These are phyloP conservation scores for Kodamaea leandrae DNA, from an alignment of 805 yeast species.

Conservation along the genomic window DNA sequence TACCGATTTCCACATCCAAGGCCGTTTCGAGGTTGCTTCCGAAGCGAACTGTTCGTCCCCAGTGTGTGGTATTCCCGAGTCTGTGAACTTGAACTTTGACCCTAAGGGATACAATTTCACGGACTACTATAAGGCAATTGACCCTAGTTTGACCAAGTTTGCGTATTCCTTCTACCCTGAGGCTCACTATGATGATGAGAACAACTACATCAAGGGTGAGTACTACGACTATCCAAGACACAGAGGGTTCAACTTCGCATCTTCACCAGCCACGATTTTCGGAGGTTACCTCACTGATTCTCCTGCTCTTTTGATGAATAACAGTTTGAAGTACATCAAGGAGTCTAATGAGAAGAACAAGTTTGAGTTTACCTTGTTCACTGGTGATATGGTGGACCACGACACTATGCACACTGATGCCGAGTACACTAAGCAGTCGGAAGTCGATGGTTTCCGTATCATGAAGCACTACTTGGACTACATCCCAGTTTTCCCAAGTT, in stretches of 20 bases:
- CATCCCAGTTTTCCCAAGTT: slow-evolving; percentile 57
- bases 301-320: slow-evolving; percentile 60
- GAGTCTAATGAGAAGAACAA: slow-evolving; percentile 33
- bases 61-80: slow-evolving; percentile 62
- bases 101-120: slow-evolving; percentile 30
- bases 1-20: slow-evolving; percentile 63
- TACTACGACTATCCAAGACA: slow-evolving; percentile 30
- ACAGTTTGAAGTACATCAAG: slow-evolving; percentile 47
- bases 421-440: slow-evolving; percentile 68
- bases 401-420: slow-evolving; percentile 50
- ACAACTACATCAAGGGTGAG: slow-evolving; percentile 29
- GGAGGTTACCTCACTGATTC: slow-evolving; percentile 67
- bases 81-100: slow-evolving; percentile 31
- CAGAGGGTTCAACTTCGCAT: slow-evolving; percentile 32
- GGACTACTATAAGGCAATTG: slow-evolving; percentile 19
- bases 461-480: slow-evolving; percentile 51
- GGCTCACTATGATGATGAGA: slow-evolving; percentile 27
- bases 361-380: slow-evolving; percentile 63
- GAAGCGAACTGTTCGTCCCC: slow-evolving; percentile 56
- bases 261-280: slow-evolving; percentile 55
- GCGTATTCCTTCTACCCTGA: slow-evolving; percentile 30
- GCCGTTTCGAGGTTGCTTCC: slow-evolving; percentile 51
- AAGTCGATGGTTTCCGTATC: slow-evolving; percentile 63
- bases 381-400: slow-evolving; percentile 76
- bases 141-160: slow-evolving; percentile 12